Evolutionary conservation across 2,329 filamentous ascomycete genomes (phyloP).

Genomic region (Colletotrichum caudatum): DNA sequence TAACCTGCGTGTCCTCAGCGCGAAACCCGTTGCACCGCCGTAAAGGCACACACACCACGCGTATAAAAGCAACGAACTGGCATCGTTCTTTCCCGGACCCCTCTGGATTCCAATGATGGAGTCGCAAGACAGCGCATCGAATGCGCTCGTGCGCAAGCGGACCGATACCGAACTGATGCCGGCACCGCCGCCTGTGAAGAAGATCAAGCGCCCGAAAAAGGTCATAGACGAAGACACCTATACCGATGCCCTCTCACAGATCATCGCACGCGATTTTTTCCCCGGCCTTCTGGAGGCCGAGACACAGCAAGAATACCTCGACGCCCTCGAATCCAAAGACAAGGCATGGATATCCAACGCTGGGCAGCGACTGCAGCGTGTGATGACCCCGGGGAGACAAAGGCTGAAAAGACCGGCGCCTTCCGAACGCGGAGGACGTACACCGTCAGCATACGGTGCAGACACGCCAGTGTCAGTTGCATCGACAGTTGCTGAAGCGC

Average conservation of each 20-base stretch:
- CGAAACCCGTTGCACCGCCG: conserved; percentile 13
- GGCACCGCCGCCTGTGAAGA: conserved; percentile 84
- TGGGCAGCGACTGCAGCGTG: conserved; percentile 75
- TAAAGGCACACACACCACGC: neutral
- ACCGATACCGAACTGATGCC: conserved; percentile 83
- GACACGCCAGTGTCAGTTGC: conserved; percentile 78
- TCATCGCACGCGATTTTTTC: conserved; percentile 97
- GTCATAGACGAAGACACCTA: conserved; percentile 96
- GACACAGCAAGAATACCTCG: conserved; percentile 90
- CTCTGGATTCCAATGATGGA: conserved; percentile 52
- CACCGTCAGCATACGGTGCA: conserved; percentile 75
- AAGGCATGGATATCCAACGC: conserved; percentile 87
- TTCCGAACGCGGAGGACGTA: conserved; percentile 57
- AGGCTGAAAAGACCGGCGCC: conserved; percentile 48
- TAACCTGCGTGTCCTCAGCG: neutral
- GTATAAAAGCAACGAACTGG: neutral
- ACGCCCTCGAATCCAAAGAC: conserved; percentile 89
- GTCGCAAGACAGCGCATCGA: conserved; percentile 55
- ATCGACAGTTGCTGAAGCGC: conserved; percentile 51
- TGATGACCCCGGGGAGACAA: conserved; percentile 81
- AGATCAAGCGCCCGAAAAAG: conserved; percentile 89
- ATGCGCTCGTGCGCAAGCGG: conserved; percentile 75
- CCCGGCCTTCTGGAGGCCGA: conserved; percentile 89
- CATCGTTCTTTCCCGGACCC: neutral
- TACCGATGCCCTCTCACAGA: conserved; percentile 88